These are phyloP conservation scores for Apiosordaria backusii DNA, from an alignment of 495 filamentous ascomycete species.

Conservation along the genomic window DNA sequence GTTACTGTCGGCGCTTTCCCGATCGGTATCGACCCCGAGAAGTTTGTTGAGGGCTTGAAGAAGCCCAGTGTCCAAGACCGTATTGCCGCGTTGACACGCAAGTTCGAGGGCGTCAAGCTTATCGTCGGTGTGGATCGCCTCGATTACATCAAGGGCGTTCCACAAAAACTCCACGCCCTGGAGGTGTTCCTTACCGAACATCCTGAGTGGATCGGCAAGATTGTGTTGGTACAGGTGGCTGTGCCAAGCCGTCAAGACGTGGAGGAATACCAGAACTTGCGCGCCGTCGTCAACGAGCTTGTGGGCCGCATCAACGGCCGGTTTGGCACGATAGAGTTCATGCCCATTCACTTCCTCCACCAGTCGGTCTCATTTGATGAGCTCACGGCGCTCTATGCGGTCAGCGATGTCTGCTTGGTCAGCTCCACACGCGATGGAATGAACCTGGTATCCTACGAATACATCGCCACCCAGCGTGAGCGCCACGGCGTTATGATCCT, in stretches of 20 bases:
- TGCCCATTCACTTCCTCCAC: constrained; percentile 92
- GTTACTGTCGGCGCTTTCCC: constrained; percentile 80
- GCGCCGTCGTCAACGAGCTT: constrained; percentile 83
- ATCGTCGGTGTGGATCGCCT: constrained; percentile 92
- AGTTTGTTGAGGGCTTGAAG: constrained; percentile 83
- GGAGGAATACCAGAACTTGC: constrained; percentile 91
- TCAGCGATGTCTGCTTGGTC: constrained; percentile 86
- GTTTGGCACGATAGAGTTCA: constrained; percentile 90
- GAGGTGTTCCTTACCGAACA: constrained; percentile 89
- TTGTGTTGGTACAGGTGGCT: constrained; percentile 89
- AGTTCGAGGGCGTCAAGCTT: constrained; percentile 82
- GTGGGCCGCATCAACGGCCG: constrained; percentile 90
- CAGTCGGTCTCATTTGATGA: constrained; percentile 85
- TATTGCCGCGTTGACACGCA: constrained; percentile 69
- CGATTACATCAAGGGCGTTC: constrained; percentile 96
- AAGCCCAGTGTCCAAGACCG: constrained; percentile 75
- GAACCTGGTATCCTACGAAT: constrained; percentile 96
- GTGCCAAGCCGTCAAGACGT: constrained; percentile 90
- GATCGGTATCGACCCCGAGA: constrained; percentile 94
- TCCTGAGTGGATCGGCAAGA: constrained; percentile 86
- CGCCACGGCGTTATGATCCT: constrained; percentile 85
- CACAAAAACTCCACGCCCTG: constrained; percentile 87
- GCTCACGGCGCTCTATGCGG: constrained; percentile 85
- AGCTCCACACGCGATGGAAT: constrained; percentile 93
- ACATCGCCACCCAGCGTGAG: constrained; percentile 82